phyloP scores from a whole-genome alignment of 2,329 filamentous ascomycete genomes.

The Aspergillus texensis region DNA sequence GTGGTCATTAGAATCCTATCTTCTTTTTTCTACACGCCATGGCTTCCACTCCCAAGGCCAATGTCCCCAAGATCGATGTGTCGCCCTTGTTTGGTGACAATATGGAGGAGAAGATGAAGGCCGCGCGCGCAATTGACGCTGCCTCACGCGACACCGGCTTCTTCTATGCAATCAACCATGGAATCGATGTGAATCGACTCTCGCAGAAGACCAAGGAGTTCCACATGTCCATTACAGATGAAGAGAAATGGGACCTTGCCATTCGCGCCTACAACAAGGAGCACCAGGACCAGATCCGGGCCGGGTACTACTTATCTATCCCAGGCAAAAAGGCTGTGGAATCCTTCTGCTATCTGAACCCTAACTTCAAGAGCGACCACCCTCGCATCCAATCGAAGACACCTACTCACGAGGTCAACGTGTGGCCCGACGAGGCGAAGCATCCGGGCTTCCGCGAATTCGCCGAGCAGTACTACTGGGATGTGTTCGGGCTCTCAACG shows the following conservation, averaged over 20 bases:
- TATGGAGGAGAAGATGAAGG: not conserved
- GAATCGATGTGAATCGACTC: not conserved
- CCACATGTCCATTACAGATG: not conserved
- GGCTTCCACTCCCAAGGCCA: not conserved
- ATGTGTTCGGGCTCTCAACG: not conserved
- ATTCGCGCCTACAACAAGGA: not conserved
- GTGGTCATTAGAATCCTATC: not conserved
- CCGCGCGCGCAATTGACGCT: not conserved
- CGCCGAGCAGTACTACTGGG: not conserved
- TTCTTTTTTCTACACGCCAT: not conserved
- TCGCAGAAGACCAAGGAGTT: not conserved
- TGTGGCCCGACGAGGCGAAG: not conserved
- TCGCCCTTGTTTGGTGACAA: not conserved
- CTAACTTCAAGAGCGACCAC: not conserved
- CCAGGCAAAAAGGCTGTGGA: not conserved
- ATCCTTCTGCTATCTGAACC: not conserved
- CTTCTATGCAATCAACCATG: not conserved
- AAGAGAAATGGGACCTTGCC: not conserved
- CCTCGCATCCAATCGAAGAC: not conserved
- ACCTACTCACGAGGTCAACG: not conserved
- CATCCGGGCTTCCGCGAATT: not conserved
- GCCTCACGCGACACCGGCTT: not conserved
- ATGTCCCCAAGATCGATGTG: not conserved
- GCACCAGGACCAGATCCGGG: not conserved
- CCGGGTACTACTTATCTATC: not conserved